Base-by-base conservation (phyloP, 345 rosid species). In the Ceriops tagal region DNA sequence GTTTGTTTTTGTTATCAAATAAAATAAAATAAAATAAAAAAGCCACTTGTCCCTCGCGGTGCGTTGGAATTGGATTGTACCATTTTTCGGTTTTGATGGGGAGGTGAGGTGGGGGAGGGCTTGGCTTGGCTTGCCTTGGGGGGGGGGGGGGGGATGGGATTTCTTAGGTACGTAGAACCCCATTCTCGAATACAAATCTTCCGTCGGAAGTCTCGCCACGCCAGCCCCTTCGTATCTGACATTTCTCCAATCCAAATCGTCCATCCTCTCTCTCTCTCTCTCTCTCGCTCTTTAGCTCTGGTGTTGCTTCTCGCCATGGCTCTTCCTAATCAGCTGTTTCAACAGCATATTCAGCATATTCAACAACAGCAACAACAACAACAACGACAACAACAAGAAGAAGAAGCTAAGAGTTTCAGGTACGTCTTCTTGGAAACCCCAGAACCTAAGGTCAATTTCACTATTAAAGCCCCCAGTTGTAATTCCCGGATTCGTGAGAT, bases 261-360 rank as follows among this genome's bases (percentile, higher is more conserved):
- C 24, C 56, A 19, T 47, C 15, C 57, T 3, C 4, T 15, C 57
- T 3, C 9, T 15, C 35, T 67, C 19, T 30, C 24, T 27, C 28
- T 39, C 16, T 67, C 58, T 68, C 61, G 74, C 77, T 83, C 51
- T 73, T 0, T 30, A 8, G 15, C 57, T 31, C 6, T 1, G 22
- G 27, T 24, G 60, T 49, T 37, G 37, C 13, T 10, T 8, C 21
- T 51, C 58, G 53, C 66, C 73, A 83, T 85, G 97, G 96, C 92
- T 75, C 76, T 80, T 35, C 92, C 83, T 3, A 43, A 43, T 43
- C 49, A 13, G 19, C 49, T 43, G 49, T 43, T 43, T 76, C 92
- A 74, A 34, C 87, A 70, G 65, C 83, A 80, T 43, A 80, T 85
- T 62, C 89, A 86, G 28, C 85, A 73, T 58, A 1, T 24, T 24